Evolutionary conservation across 1,284 basidiomycete species (phyloP).

Genomic region (Amylostereum areolatum): DNA sequence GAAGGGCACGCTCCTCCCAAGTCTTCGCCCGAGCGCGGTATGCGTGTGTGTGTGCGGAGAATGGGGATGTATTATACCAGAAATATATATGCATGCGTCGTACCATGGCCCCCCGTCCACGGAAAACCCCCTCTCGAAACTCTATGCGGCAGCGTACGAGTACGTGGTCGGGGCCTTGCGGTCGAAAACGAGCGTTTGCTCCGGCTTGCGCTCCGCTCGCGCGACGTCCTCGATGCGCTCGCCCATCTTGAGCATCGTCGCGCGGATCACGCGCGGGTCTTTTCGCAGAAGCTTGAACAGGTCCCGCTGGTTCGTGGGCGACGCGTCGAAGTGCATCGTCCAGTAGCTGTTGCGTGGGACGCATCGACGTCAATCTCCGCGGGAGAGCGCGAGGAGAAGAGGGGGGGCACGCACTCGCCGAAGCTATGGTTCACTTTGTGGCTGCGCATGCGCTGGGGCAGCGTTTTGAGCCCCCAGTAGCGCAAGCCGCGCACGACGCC

Average conservation of each 20-base stretch:
- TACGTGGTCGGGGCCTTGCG: background rate
- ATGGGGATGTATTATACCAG: background rate
- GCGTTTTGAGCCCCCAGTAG: conserved; percentile 66
- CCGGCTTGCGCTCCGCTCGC: conserved; percentile 17
- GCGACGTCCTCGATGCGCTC: conserved; percentile 68
- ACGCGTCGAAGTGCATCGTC: conserved; percentile 86
- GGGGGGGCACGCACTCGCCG: conserved; percentile 66
- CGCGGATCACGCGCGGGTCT: conserved; percentile 80
- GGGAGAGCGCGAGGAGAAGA: background rate
- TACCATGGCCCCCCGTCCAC: background rate
- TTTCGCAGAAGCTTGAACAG: conserved; percentile 64
- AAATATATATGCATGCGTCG: background rate
- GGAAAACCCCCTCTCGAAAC: background rate
- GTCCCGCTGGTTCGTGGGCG: conserved; percentile 60
- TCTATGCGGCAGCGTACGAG: no score
- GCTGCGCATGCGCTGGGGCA: conserved; percentile 75
- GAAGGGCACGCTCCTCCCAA: no score
- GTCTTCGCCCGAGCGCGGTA: no score
- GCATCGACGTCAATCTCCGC: background rate
- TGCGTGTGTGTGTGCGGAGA: background rate
- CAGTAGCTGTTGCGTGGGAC: conserved; percentile 61
- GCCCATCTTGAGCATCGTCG: conserved; percentile 78
- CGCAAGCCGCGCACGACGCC: conserved; percentile 78
- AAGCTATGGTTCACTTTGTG: conserved; percentile 56
- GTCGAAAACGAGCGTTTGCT: background rate